Percentiles rank a stretch among this genome's conserved stretches.
phyloP scores from a whole-genome alignment of 805 yeast species.

The Kazachstania viticola region DNA sequence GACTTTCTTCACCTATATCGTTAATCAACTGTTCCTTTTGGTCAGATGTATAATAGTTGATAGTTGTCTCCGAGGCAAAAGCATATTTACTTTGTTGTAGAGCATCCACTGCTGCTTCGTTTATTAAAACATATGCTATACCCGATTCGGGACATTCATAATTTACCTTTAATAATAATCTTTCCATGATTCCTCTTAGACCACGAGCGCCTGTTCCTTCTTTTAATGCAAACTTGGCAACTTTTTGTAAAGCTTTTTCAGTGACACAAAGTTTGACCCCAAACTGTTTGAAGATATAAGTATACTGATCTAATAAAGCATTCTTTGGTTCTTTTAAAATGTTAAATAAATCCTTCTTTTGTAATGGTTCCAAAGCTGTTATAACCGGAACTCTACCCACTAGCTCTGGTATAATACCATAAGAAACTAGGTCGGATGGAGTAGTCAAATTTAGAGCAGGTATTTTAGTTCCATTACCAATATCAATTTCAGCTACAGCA shows the following conservation, averaged over 20 bases:
- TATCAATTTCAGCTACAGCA: constrained; percentile 26
- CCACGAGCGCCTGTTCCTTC: constrained; percentile 58
- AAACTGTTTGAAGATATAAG: constrained; percentile 40
- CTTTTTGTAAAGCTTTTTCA: constrained; percentile 33
- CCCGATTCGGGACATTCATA: constrained; percentile 53
- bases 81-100: constrained; percentile 26
- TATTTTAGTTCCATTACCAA: constrained; percentile 28
- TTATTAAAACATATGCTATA: constrained; percentile 37
- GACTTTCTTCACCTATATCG: no score
- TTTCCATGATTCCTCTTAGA: constrained; percentile 42
- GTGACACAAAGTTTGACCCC: constrained; percentile 42
- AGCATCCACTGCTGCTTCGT: constrained; percentile 33
- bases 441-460: constrained; percentile 36
- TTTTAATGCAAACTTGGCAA: constrained; percentile 37
- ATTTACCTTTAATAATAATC: constrained; percentile 38
- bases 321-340: constrained; percentile 46
- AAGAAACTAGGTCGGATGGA: constrained; percentile 39
- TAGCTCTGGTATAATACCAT: constrained; percentile 49
- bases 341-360: constrained; percentile 34
- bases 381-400: constrained; percentile 49
- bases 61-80: constrained; percentile 23
- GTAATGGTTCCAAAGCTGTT: constrained; percentile 37
- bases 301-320: constrained; percentile 42
- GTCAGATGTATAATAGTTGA: constrained; percentile 36
- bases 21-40: constrained; percentile 32